These are phyloP conservation scores for Pseudotsuga menziesii DNA, from an alignment of 75 land plant species.

Conservation along the genomic window DNA sequence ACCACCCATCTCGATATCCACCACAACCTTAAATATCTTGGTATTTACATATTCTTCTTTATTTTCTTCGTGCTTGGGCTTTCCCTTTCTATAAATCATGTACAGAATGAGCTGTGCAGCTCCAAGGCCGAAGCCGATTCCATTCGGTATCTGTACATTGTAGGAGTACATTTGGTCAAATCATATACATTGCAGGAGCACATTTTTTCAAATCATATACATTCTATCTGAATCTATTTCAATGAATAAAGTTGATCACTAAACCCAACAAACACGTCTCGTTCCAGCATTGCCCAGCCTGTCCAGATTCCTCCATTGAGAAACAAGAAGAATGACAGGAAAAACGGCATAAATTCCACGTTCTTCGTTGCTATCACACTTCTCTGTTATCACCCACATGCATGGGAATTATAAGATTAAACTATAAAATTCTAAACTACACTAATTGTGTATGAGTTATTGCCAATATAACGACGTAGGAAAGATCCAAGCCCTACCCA, in stretches of 20 bases:
- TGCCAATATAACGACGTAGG: background rate
- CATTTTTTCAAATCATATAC: too few species aligned
- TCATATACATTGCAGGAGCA: too few species aligned
- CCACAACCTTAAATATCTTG: background rate
- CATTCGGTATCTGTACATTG: conserved; percentile 34
- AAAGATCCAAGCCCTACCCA: background rate
- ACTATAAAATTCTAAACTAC: background rate
- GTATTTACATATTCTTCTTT: background rate
- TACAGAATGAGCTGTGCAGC: conserved; percentile 32
- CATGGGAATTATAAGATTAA: background rate
- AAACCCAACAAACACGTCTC: conserved; percentile 61
- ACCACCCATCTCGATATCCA: background rate
- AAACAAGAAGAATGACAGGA: conserved; percentile 71
- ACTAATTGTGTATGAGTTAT: background rate
- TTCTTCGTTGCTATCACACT: conserved; percentile 59
- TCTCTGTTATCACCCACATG: conserved; percentile 27
- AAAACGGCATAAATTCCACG: conserved; percentile 87
- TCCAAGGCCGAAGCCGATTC: conserved; percentile 41
- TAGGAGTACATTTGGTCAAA: too few species aligned
- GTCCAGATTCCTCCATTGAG: conserved; percentile 70
- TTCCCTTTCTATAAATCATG: conserved; percentile 15
- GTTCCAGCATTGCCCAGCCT: conserved; percentile 41
- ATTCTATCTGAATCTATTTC: too few species aligned
- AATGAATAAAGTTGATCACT: conserved; percentile 8
- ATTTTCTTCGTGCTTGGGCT: background rate